Evolutionary conservation across 371 early-diverging fungal genomes (phyloP).

Genomic region (Lichtheimia hyalospora): DNA sequence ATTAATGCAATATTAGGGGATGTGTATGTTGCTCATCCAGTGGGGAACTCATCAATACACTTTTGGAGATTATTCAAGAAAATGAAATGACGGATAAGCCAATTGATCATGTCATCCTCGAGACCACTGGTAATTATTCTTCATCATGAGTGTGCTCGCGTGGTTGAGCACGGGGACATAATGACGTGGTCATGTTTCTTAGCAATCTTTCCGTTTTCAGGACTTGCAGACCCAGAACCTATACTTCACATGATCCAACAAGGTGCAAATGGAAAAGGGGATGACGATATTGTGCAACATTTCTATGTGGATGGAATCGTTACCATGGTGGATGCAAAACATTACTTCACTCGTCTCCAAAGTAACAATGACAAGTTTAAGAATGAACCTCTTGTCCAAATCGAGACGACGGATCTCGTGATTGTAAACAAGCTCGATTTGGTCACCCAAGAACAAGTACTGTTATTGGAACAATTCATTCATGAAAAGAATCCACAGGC

Average conservation of each 20-base stretch:
- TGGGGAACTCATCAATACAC: slow-evolving; percentile 31
- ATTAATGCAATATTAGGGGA: slow-evolving; percentile 18
- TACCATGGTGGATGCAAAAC: slow-evolving; percentile 30
- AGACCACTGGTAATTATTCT: slow-evolving; percentile 25
- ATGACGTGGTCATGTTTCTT: background rate
- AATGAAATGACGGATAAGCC: slow-evolving; percentile 17
- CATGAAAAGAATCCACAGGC: slow-evolving; percentile 21
- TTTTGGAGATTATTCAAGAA: slow-evolving; percentile 27
- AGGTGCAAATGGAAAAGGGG: slow-evolving; percentile 27
- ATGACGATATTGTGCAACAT: slow-evolving; percentile 30
- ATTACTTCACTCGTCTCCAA: slow-evolving; percentile 15
- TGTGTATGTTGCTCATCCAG: slow-evolving; percentile 42
- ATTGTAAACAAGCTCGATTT: slow-evolving; percentile 41
- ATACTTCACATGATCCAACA: slow-evolving; percentile 31
- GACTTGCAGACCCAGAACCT: slow-evolving; percentile 37
- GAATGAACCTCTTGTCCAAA: slow-evolving; percentile 37
- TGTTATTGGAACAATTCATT: slow-evolving; percentile 14
- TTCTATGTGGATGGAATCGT: slow-evolving; percentile 35
- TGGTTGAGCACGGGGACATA: background rate
- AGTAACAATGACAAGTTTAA: slow-evolving; percentile 26
- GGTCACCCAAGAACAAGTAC: slow-evolving; percentile 8
- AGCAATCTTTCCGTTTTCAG: slow-evolving; percentile 10
- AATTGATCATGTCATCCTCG: slow-evolving; percentile 29
- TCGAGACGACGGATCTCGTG: slow-evolving; percentile 30
- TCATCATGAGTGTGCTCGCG: no score